Evolutionary conservation across 2,329 filamentous ascomycete genomes (phyloP).

Genomic region (Fusarium longipes): DNA sequence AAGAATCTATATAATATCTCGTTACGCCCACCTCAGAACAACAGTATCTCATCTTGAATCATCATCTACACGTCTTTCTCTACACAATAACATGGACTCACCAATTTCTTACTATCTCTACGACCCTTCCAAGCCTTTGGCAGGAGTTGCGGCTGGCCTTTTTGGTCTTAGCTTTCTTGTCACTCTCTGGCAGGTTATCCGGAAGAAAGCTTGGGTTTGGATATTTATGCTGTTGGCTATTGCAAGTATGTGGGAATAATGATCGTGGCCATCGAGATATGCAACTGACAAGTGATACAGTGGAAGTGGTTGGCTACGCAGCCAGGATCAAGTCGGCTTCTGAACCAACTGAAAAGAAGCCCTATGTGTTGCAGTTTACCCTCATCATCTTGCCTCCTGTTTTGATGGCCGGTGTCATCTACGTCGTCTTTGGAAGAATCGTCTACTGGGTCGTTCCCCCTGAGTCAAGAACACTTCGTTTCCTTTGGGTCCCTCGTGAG

Average conservation of each 20-base stretch:
- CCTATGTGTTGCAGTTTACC: constrained; percentile 39
- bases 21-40: not conserved
- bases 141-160: constrained; percentile 34
- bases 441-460: constrained; percentile 42
- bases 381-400: constrained; percentile 41
- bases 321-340: constrained; percentile 30
- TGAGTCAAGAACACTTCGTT: constrained; percentile 26
- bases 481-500: constrained; percentile 42
- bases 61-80: not conserved
- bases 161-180: constrained; percentile 32
- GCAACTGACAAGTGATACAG: not conserved
- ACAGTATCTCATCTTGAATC: not conserved
- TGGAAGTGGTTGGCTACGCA: constrained; percentile 36
- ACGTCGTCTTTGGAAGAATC: constrained; percentile 41
- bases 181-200: constrained; percentile 32
- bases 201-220: constrained; percentile 40
- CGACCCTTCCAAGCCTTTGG: constrained; percentile 29
- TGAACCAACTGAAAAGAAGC: constrained; percentile 24
- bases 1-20: constrained; percentile 2
- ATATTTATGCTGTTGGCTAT: constrained; percentile 34
- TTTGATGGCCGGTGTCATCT: constrained; percentile 44
- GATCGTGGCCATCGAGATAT: rapidly evolving
- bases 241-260: constrained; percentile 6
- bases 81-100: constrained; percentile 1
- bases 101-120: constrained; percentile 35